Evolutionary conservation across 768 basidiomycete species (phyloP), one percentile per base, ranked within the genome.

Genomic region (Austroboletus festivus): DNA sequence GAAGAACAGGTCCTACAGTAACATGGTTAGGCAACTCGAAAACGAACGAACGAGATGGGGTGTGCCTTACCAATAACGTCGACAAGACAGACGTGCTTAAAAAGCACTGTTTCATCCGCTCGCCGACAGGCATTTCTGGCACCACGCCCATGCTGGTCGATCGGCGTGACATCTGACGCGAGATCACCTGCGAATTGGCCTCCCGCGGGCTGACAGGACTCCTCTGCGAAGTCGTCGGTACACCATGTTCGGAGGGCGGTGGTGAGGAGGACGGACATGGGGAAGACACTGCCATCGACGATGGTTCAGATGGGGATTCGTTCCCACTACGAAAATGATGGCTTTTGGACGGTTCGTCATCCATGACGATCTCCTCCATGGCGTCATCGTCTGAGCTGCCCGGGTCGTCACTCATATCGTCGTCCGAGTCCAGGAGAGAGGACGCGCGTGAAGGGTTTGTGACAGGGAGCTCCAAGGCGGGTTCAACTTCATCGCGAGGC

Each of bases 1-100:
- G 64, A 97, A 97, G 74, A 97, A 97, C 31, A 97, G 75, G 58
- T 94, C 89, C 93, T 95, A 22, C 13, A 22, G 5, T 3, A 38
- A 44, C n/a, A 18, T 28, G 21, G 26, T 52, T 18, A 54, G 51
- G 48, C 38, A 21, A 42, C 22, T 7, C 28, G 28, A 28, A 28
- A 28, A 12, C 28, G 28, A 12, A 12, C 5, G 7, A 12, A 28
- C 28, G 28, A 28, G 5, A 28, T 12, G 28, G 12, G 5, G 28
- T 12, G 28, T 12, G 28, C 5, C 87, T 60, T 52, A 93, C 93
- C 57, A 98, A 72, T 53, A 97, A 72, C 1, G 85, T 85, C 1
- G 81, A 73, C 35, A 93, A 67, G 1, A 97, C 79, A 44, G 82
- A 78, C 21, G 84, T 73, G 16, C 93, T 78, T 56, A 94, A 64